Base-by-base conservation (phyloP, 352 stramenopile genomes). In the Blastocystis sp. region DNA sequence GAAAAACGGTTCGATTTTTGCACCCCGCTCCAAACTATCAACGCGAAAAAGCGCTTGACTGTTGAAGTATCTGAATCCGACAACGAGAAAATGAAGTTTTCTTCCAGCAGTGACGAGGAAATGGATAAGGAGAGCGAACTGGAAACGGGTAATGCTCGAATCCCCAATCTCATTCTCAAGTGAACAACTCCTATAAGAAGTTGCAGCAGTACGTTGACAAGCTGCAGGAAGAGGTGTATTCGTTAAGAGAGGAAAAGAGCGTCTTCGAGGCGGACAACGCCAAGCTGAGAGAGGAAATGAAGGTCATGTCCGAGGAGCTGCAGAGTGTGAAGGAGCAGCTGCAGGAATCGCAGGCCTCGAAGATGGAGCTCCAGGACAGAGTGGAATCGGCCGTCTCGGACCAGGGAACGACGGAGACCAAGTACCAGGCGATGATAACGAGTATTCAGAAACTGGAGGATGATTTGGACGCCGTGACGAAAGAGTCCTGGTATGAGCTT, bases 121-220 rank as follows among this genome's bases (percentile, higher is more conserved):
- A 64, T 40, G 42, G 45, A 21, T 45, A 45, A 42, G 4, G 61
- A 63, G 28, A 28, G 43, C 21, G 54, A 81, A 17, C 65, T 45
- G 14, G 40, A 65, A 17, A 64, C 9, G 28, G 17, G 71, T 81
- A 48, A 66, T 7, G 0, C 61, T 65, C 65, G 45, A 43, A 34
- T 63, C n/a, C 65, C 10, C 2, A 62, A 48, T 66, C 34, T 81
- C 42, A 81, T 11, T 21, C 0, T 40, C 19, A 43, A 81, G 71
- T 81, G 28, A 28, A 65, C 17, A 42, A 65, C 4, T 52, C 42
- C 0, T 81, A 66, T 19, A n/a, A 43, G 48, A 52, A 66, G 43
- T 24, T 81, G n/a, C 71, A 81, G 54, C 19, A 81, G 28, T 81
- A 81, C 48, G 42, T 7, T 19, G 71, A 63, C 42, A 17, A n/a